Evolutionary conservation across 768 basidiomycete genomes (phyloP).

Genomic region (Kwoniella pini): DNA sequence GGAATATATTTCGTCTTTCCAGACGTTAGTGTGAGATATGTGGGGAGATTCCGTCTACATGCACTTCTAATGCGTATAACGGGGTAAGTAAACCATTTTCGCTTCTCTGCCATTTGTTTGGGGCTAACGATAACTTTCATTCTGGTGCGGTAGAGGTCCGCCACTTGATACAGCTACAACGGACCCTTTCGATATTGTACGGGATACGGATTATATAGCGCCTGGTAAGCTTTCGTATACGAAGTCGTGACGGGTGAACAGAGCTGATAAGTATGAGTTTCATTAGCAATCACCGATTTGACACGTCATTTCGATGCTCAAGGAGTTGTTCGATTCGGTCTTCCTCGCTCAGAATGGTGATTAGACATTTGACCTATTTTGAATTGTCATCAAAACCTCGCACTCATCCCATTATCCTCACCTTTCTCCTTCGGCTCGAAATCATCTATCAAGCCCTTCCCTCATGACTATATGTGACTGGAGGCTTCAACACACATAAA

Average conservation of each 20-base stretch:
- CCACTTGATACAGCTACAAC: constrained; percentile 73
- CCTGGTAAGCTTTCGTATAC: constrained; percentile 63
- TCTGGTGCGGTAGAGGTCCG: constrained; percentile 58
- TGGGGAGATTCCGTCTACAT: constrained; percentile 73
- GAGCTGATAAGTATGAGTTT: no score
- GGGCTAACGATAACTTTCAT: neutral
- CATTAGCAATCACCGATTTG: constrained; percentile 57
- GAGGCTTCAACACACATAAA: neutral
- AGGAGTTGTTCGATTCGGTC: constrained; percentile 56
- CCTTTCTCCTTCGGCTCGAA: no score
- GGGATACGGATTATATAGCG: constrained; percentile 72
- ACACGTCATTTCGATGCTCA: constrained; percentile 65
- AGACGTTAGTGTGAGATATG: constrained; percentile 80
- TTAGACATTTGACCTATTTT: neutral
- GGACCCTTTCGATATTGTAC: constrained; percentile 73
- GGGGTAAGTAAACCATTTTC: constrained; percentile 60
- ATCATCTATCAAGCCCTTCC: no score
- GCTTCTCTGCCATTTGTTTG: neutral
- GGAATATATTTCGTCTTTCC: constrained; percentile 89
- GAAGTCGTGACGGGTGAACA: no score
- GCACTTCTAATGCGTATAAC: constrained; percentile 73
- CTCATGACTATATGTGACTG: neutral
- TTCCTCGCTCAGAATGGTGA: constrained; percentile 46
- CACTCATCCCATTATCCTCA: no score
- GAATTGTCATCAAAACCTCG: no score